Evolutionary conservation across 257 asterid genomes (phyloP), one percentile per base, ranked within the genome.

Genomic region (Plantago elongata): DNA sequence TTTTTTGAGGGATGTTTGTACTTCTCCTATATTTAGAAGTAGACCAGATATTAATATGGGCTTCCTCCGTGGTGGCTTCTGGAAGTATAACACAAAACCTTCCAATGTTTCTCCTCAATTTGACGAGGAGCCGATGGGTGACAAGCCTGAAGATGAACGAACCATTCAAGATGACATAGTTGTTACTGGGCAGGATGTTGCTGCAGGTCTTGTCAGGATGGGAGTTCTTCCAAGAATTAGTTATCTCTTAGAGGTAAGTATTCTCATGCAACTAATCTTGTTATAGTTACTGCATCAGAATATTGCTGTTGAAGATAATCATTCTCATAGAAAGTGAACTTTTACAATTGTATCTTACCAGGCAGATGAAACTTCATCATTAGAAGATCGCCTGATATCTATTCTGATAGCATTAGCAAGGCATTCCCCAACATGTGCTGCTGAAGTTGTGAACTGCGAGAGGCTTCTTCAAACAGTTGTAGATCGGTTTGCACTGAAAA

Each of bases 121-220:
- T 43, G 69, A 59, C 22, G 78, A 59, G 65, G 88, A 74, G 63
- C 58, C 69, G 54, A 60, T 57, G 61, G 77, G 61, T 64, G 79
- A 81, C 34, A 66, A 74, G 61, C 56, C 73, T 67, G 96, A 80
- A 77, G 83, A 71, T 48, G 96, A 81, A 68, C 82, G 47, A 55
- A 87, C 99, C 52, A 93, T 93, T 72, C 82, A 83, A 74, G 97
- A 87, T 77, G 97, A 89, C 76, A 45, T 89, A 66, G 77, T 82
- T 60, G 84, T 89, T 74, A 89, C 96, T 62, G 86, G 89, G 68
- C 99, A 89, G 79, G 99, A 92, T 89, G 67, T 89, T 76, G 84
- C 81, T 51, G 95, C 97, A 9, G 99, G 99, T 63, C 88, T 92
- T 72, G 84, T 92, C 69, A 79, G 97, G 75, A 92, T 92, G 99